Percentiles rank a stretch among this genome's conserved stretches.
phyloP scores from a whole-genome alignment of 164 flowering plant genomes.

The Saururus chinensis region DNA sequence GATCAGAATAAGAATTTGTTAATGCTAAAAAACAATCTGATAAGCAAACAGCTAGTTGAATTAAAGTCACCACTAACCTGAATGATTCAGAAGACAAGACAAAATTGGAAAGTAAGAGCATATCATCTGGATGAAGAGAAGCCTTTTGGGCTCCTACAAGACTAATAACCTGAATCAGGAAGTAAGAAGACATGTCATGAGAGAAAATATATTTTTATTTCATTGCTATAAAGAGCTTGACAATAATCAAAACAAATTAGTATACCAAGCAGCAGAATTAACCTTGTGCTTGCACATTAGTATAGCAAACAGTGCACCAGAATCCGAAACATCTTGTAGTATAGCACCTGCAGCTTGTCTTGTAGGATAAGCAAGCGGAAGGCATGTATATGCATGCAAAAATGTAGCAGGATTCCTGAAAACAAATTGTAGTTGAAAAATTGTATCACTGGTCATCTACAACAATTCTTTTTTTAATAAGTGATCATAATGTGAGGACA shows the following conservation, averaged over 20 bases:
- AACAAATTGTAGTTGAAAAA: not conserved
- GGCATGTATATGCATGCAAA: constrained; percentile 30
- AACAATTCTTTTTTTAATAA: too few species aligned
- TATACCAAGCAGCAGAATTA: not conserved
- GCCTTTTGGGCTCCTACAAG: constrained; percentile 98
- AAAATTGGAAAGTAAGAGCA: constrained; percentile 88
- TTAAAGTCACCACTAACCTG: constrained; percentile 34
- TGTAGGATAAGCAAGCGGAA: constrained; percentile 42
- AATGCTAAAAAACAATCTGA: not conserved
- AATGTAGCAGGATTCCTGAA: constrained; percentile 26
- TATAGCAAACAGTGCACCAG: constrained; percentile 93
- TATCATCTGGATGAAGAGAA: constrained; percentile 98
- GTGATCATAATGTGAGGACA: not conserved
- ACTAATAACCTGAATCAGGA: constrained; percentile 70
- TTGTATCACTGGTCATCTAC: not conserved
- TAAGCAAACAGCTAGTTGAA: not conserved
- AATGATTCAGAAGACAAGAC: constrained; percentile 91
- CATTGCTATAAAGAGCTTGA: not conserved
- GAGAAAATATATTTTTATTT: not conserved
- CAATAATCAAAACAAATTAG: too few species aligned
- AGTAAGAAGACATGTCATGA: not conserved
- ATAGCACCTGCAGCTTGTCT: constrained; percentile 98
- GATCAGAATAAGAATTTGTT: not conserved
- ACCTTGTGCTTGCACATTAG: constrained; percentile 98
- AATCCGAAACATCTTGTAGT: constrained; percentile 95